A percentile compares a stretch with the other conserved stretches of the same genome.
Evolutionary conservation across 2,329 filamentous ascomycete species (phyloP).

Genomic region (Colletotrichum melonis): DNA sequence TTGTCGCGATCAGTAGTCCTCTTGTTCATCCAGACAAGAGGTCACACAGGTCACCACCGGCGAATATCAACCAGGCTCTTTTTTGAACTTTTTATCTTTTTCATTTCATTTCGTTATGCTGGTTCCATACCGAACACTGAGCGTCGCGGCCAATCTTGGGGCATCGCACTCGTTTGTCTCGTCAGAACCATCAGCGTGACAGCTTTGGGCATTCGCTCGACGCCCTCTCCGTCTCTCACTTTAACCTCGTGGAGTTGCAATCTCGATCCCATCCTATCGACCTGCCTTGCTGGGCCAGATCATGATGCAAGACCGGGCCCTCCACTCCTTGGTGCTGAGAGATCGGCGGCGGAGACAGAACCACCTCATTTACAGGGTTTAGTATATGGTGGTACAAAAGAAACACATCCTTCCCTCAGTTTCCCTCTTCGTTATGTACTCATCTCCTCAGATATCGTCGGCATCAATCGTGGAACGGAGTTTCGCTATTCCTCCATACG

Average conservation of each 20-base stretch:
- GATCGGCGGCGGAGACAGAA: constrained; percentile 71
- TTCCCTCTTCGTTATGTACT: constrained; percentile 39
- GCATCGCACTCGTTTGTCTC: constrained; percentile 34
- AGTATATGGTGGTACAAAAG: constrained; percentile 61
- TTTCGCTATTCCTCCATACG: constrained; percentile 85
- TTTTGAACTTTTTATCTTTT: constrained; percentile 24
- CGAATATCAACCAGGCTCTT: constrained; percentile 8
- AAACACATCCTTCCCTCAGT: constrained; percentile 49
- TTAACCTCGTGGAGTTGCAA: constrained; percentile 75
- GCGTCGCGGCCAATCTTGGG: constrained; percentile 21
- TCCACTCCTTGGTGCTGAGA: constrained; percentile 78
- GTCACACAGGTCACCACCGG: constrained; percentile 22
- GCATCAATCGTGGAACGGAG: constrained; percentile 25
- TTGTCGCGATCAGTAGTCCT: constrained; percentile 5
- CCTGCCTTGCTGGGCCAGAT: constrained; percentile 26
- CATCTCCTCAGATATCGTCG: constrained; percentile 36
- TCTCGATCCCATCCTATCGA: constrained; percentile 43
- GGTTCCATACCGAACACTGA: constrained; percentile 27
- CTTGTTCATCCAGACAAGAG: constrained; percentile 4
- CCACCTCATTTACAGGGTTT: constrained; percentile 61
- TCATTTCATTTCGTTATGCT: constrained; percentile 28
- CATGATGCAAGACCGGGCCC: constrained; percentile 47
- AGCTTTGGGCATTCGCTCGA: constrained; percentile 67
- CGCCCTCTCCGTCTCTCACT: constrained; percentile 73
- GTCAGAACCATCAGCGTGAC: constrained; percentile 42